Evolutionary conservation across 2,329 filamentous ascomycete species (phyloP).

Genomic region (Fusarium nematophilum): DNA sequence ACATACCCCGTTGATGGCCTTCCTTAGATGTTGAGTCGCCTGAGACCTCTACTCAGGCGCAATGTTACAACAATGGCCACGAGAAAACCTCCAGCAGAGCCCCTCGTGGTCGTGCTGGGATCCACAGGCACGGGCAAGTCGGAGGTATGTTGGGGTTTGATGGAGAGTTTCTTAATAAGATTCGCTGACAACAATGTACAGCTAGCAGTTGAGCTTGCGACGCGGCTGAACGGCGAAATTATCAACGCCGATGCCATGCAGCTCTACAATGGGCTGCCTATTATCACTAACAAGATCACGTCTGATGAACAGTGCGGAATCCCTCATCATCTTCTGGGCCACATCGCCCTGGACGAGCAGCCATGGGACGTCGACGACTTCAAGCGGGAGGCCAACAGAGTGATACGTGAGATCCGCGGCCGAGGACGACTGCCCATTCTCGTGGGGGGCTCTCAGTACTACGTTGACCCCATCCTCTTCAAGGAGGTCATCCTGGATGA

Average conservation of each 20-base stretch:
- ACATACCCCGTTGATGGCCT: conserved; percentile 19
- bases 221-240: conserved; percentile 87
- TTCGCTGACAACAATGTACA: conserved; percentile 50
- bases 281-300: conserved; percentile 95
- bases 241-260: conserved; percentile 99
- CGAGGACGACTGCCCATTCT: conserved; percentile 88
- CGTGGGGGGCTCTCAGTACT: conserved; percentile 96
- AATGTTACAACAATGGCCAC: conserved; percentile 55
- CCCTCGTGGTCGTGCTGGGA: conserved; percentile 85
- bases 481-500: conserved; percentile 66
- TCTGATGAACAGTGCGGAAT: conserved; percentile 79
- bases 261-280: conserved; percentile 89
- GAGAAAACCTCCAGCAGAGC: conserved; percentile 57
- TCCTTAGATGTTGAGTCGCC: conserved; percentile 44
- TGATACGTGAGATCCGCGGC: conserved; percentile 81
- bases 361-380: conserved; percentile 88
- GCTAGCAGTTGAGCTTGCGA: conserved; percentile 90
- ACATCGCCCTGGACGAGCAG: conserved; percentile 78
- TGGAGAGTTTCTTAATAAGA: background rate
- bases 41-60: conserved; percentile 43
- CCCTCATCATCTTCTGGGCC: conserved; percentile 88
- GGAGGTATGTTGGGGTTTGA: conserved; percentile 67
- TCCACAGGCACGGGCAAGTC: conserved; percentile 96
- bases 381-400: conserved; percentile 72
- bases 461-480: conserved; percentile 89